Conservation (phyloP, 495 filamentous ascomycete species). For the Aspergillus homomorphus region DNA sequence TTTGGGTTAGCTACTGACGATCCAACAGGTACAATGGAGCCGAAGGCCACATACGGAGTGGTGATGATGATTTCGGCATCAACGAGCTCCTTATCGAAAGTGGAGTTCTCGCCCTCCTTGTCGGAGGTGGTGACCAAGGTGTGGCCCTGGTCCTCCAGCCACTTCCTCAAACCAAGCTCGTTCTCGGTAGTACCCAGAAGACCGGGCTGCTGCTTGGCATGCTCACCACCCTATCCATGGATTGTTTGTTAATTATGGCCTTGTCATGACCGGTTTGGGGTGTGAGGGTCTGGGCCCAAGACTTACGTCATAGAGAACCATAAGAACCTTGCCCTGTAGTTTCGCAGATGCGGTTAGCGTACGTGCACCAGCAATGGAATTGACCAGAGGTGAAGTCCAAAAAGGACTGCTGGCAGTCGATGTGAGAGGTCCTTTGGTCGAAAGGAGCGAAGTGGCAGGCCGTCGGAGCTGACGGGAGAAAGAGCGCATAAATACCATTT, state of each 20-base stretch:
- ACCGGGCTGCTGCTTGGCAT: slow-evolving; percentile 72
- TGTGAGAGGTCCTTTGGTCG: slow-evolving; percentile 32
- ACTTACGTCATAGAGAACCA: slow-evolving; percentile 74
- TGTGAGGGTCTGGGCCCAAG: neutral
- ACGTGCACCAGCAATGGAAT: slow-evolving; percentile 39
- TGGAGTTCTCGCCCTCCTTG: slow-evolving; percentile 92
- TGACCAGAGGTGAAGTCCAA: slow-evolving; percentile 32
- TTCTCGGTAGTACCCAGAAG: slow-evolving; percentile 96
- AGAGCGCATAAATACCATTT: slow-evolving; percentile 70
- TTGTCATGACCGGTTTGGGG: neutral
- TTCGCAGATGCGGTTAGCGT: slow-evolving; percentile 56
- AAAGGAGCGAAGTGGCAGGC: slow-evolving; percentile 55
- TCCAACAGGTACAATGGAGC: neutral
- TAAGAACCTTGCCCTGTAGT: slow-evolving; percentile 69
- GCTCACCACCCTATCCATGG: slow-evolving; percentile 55
- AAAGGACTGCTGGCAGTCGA: slow-evolving; percentile 23
- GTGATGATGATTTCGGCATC: slow-evolving; percentile 99
- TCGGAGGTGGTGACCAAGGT: slow-evolving; percentile 94
- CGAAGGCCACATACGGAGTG: slow-evolving; percentile 68
- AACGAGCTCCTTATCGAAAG: slow-evolving; percentile 90
- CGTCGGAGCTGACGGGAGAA: slow-evolving; percentile 54
- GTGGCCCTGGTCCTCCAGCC: slow-evolving; percentile 95
- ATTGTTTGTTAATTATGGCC: neutral
- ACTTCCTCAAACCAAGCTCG: slow-evolving; percentile 92
- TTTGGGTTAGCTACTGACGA: slow-evolving; percentile 13